Evolutionary conservation across 805 yeast species (phyloP).

Genomic region (Lachancea mirantina): DNA sequence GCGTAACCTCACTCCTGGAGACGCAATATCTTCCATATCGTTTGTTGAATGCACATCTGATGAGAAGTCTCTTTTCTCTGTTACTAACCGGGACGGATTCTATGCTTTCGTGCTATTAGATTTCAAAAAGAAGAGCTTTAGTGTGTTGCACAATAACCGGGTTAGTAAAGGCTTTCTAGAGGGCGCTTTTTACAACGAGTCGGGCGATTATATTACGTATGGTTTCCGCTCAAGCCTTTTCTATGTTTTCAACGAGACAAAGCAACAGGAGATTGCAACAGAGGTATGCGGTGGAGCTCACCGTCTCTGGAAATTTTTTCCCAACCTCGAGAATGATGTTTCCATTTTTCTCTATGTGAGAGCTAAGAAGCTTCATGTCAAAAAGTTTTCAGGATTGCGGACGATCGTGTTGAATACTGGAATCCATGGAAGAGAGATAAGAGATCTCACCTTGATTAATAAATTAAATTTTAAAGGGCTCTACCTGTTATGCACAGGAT

Average conservation of each 20-base stretch:
- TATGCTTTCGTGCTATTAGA: constrained; percentile 39
- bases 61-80: constrained; percentile 28
- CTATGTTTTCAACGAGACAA: constrained; percentile 75
- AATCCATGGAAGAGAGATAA: constrained; percentile 85
- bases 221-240: constrained; percentile 81
- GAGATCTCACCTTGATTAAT: constrained; percentile 56
- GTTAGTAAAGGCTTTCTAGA: constrained; percentile 74
- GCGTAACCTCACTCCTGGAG: constrained; percentile 54
- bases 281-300: constrained; percentile 90
- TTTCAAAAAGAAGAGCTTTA: constrained; percentile 16
- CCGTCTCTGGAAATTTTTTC: constrained; percentile 63
- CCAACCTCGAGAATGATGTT: constrained; percentile 15
- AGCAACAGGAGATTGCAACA: constrained; percentile 59
- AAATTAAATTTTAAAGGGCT: background rate
- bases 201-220: constrained; percentile 50
- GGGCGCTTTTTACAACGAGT: constrained; percentile 46
- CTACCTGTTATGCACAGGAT: constrained; percentile 61
- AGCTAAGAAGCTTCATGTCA: constrained; percentile 38
- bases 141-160: constrained; percentile 49
- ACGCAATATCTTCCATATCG: constrained; percentile 54
- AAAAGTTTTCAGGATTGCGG: constrained; percentile 31
- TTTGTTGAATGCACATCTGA: constrained; percentile 27
- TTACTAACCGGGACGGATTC: constrained; percentile 63
- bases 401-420: constrained; percentile 46
- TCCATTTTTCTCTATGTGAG: constrained; percentile 53